Conservation (phyloP, 257 asterid species). For the Nemophila menziesii region DNA sequence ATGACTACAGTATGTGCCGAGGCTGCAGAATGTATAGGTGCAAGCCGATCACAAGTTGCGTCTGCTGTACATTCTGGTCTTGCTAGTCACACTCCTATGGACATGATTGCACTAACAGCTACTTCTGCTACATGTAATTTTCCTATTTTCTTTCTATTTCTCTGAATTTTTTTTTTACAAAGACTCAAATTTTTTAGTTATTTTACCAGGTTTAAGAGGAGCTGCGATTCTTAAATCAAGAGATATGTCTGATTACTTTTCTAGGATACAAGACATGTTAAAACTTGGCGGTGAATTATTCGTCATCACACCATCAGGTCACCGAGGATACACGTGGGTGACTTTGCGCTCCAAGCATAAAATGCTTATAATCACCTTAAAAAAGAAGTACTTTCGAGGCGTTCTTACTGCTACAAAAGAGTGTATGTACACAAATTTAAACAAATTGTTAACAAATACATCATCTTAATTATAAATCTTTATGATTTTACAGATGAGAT, state of each 20-base stretch:
- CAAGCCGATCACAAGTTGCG: conserved; percentile 34
- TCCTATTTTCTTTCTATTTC: neutral
- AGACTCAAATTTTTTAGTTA: neutral
- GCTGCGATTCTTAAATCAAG: conserved; percentile 49
- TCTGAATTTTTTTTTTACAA: neutral
- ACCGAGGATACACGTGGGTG: conserved; percentile 32
- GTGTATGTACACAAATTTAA: conserved; percentile 21
- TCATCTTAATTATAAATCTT: conserved; percentile 4
- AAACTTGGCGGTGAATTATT: conserved; percentile 34
- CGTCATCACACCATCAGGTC: conserved; percentile 54
- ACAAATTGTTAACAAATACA: no score
- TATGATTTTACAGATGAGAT: conserved; percentile 37
- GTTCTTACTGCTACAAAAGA: conserved; percentile 39
- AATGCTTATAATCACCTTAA: conserved; percentile 28
- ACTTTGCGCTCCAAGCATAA: conserved; percentile 31
- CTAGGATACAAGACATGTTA: conserved; percentile 29
- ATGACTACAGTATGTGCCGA: conserved; percentile 52
- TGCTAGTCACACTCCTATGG: conserved; percentile 45
- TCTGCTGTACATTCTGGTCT: conserved; percentile 53
- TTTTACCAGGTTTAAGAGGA: conserved; percentile 43
- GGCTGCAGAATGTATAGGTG: conserved; percentile 55
- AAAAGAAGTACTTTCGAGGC: conserved; percentile 46
- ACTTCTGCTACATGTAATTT: conserved; percentile 53
- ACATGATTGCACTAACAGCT: conserved; percentile 53
- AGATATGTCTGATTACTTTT: conserved; percentile 21